These are phyloP conservation scores for Alternaria dauci DNA, from an alignment of 2,329 filamentous ascomycete genomes.

Conservation along the genomic window DNA sequence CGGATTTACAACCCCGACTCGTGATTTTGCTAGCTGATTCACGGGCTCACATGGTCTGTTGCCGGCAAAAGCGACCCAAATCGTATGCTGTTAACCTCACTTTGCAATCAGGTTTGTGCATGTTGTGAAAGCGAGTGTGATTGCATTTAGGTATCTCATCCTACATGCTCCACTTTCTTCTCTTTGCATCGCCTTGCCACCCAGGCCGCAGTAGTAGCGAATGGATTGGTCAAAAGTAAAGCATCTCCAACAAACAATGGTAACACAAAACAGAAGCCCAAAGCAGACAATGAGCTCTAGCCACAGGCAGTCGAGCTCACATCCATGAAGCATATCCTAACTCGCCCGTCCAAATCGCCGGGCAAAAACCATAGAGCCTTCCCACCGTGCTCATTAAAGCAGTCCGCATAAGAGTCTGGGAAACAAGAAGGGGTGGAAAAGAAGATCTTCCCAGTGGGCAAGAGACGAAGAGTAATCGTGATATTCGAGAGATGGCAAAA, in stretches of 20 bases:
- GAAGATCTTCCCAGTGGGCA: conserved; percentile 31
- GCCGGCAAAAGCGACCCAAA: background rate
- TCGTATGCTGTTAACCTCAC: background rate
- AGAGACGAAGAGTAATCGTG: conserved; percentile 46
- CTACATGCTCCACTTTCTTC: conserved; percentile 38
- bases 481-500: conserved; percentile 30
- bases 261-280: conserved; percentile 31
- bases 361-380: conserved; percentile 30
- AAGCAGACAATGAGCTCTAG: conserved; percentile 48
- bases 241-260: conserved; percentile 16
- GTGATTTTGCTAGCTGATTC: background rate
- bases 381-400: conserved; percentile 47
- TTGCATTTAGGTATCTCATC: conserved; percentile 49
- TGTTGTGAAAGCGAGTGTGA: conserved; percentile 43
- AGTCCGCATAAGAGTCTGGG: conserved; percentile 37
- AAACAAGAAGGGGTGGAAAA: conserved; percentile 37
- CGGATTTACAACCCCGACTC: conserved; percentile 6
- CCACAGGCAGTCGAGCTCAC: conserved; percentile 48
- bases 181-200: conserved; percentile 12
- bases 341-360: conserved; percentile 22
- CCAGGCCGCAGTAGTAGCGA: conserved; percentile 21
- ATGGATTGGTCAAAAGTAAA: conserved; percentile 15
- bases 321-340: conserved; percentile 28
- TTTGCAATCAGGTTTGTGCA: background rate
- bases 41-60: background rate